Evolutionary conservation across 306 rosid species (phyloP).

Genomic region (Trifolium repens): DNA sequence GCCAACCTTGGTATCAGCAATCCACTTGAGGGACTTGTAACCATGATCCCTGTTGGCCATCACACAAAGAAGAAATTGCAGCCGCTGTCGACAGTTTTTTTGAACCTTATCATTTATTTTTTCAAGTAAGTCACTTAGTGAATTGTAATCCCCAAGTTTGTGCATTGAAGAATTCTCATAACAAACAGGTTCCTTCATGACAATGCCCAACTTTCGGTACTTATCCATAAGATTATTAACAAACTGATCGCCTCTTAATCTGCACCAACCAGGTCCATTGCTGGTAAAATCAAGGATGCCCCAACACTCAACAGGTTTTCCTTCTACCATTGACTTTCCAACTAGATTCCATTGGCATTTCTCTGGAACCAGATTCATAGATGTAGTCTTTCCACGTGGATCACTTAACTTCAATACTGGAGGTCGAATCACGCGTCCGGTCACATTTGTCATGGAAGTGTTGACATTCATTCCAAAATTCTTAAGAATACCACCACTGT

Average conservation of each 20-base stretch:
- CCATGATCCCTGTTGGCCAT: conserved; percentile 60
- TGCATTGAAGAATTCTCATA: conserved; percentile 33
- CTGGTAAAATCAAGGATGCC: conserved; percentile 64
- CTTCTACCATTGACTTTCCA: conserved; percentile 62
- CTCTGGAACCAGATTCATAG: conserved; percentile 37
- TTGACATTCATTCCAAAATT: conserved; percentile 66
- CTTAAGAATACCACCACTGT: conserved; percentile 59
- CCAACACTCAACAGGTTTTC: conserved; percentile 60
- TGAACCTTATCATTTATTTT: conserved; percentile 32
- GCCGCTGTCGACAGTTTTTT: neutral
- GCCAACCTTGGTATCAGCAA: conserved; percentile 76
- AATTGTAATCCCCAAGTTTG: conserved; percentile 32
- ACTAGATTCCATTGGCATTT: conserved; percentile 70
- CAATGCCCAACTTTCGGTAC: conserved; percentile 56
- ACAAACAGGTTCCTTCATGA: conserved; percentile 51
- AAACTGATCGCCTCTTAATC: conserved; percentile 3
- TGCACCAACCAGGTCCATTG: fast-evolving
- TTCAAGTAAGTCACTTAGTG: conserved; percentile 49
- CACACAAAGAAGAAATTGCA: conserved; percentile 74
- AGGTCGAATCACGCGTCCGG: conserved; percentile 75
- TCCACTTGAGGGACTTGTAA: conserved; percentile 72
- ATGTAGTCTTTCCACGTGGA: conserved; percentile 44
- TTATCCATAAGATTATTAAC: conserved; percentile 41
- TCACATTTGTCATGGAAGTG: conserved; percentile 60
- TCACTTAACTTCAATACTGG: conserved; percentile 63